phyloP scores from a whole-genome alignment of 2,329 filamentous ascomycete species.

The Tolypocladium pustulatum region DNA sequence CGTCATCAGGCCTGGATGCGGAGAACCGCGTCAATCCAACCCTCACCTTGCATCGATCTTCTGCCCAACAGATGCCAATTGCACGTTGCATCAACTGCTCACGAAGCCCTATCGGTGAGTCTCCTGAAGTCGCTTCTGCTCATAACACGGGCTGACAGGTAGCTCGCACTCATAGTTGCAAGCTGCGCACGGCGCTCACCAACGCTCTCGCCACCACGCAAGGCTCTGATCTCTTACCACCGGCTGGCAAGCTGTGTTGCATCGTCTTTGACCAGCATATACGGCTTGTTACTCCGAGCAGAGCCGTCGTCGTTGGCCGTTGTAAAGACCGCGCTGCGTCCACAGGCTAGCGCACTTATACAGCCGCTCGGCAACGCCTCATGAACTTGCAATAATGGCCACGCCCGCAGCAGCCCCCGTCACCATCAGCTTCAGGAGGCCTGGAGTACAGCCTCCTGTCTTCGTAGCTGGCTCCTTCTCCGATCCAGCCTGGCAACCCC shows the following conservation, averaged over 20 bases:
- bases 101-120: background rate
- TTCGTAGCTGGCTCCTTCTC: slow-evolving; percentile 62
- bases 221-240: background rate
- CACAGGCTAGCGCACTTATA: background rate
- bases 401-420: slow-evolving; percentile 26
- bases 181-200: background rate
- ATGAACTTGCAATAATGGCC: slow-evolving; percentile 6
- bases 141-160: background rate
- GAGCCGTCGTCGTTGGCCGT: background rate
- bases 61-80: background rate
- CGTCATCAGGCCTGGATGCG: background rate
- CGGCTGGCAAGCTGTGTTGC: background rate
- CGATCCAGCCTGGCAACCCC: slow-evolving; percentile 52
- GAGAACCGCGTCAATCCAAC: background rate
- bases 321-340: background rate
- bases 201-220: background rate
- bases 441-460: slow-evolving; percentile 54
- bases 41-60: background rate
- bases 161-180: background rate
- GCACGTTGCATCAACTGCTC: background rate
- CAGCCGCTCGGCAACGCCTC: background rate
- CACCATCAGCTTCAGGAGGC: slow-evolving; percentile 50
- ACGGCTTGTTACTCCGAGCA: background rate
- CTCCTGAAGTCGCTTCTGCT: background rate
- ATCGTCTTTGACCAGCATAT: background rate